These are phyloP conservation scores for Cryptosporidium ryanae DNA, from an alignment of 169 alveolate genomes.

Conservation along the genomic window DNA sequence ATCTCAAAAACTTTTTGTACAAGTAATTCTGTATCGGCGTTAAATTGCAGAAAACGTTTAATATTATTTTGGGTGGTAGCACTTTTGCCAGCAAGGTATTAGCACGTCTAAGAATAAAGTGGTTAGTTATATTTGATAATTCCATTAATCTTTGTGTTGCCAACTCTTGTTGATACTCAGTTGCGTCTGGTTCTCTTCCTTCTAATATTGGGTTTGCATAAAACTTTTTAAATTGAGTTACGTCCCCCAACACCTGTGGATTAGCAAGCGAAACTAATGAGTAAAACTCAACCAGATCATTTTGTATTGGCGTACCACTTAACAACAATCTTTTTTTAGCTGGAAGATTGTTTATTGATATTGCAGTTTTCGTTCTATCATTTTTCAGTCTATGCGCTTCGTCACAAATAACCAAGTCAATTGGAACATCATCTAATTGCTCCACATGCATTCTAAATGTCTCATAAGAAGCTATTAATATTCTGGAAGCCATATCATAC, in stretches of 20 bases:
- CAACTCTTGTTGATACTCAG: conserved; percentile 86
- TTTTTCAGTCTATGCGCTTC: conserved; percentile 96
- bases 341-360: conserved; percentile 86
- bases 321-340: conserved; percentile 90
- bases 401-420: conserved; percentile 94
- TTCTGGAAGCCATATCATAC: conserved; percentile 83
- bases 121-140: conserved; percentile 88
- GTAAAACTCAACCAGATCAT: conserved; percentile 90
- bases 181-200: conserved; percentile 92
- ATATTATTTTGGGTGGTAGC: conserved; percentile 88
- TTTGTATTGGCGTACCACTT: conserved; percentile 91
- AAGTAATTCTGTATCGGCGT: conserved; percentile 86
- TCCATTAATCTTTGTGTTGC: conserved; percentile 88
- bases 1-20: conserved; percentile 81
- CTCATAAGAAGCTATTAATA: conserved; percentile 92
- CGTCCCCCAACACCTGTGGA: conserved; percentile 89
- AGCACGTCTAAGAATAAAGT: conserved; percentile 89
- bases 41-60: conserved; percentile 88
- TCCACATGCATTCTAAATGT: conserved; percentile 89
- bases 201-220: conserved; percentile 88
- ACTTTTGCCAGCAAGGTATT: conserved; percentile 89
- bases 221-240: conserved; percentile 79
- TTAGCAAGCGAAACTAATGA: conserved; percentile 89
- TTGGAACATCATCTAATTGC: conserved; percentile 88
- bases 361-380: conserved; percentile 90